These are phyloP conservation scores for Fraxinus dipetala DNA, from an alignment of 305 asterid genomes.

Conservation along the genomic window DNA sequence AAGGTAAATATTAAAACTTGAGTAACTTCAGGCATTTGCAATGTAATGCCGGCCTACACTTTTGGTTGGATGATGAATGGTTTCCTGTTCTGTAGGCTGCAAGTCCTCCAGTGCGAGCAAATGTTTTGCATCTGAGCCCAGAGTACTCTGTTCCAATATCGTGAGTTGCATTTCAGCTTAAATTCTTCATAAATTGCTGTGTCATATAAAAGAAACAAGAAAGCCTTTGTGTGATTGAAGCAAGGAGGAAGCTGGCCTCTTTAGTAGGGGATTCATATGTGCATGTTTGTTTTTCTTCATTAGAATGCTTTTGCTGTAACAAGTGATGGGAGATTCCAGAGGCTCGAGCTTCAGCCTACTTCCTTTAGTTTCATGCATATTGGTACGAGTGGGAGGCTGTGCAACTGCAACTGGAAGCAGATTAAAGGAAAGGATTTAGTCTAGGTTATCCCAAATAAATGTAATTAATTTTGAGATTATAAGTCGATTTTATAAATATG, in stretches of 20 bases:
- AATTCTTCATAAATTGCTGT: neutral
- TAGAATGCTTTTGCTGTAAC: neutral
- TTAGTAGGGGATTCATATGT: neutral
- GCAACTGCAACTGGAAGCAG: neutral
- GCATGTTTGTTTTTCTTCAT: neutral
- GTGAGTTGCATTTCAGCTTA: conserved; percentile 47
- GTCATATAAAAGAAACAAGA: neutral
- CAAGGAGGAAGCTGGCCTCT: neutral
- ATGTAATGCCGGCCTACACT: conserved; percentile 1
- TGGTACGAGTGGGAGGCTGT: neutral
- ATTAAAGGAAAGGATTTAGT: neutral
- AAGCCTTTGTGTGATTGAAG: neutral
- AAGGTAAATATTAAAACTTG: conserved; percentile 41
- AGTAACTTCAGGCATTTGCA: neutral
- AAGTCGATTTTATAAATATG: neutral
- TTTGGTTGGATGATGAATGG: conserved; percentile 9
- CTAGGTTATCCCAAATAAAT: neutral
- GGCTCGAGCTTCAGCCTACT: neutral
- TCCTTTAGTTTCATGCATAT: neutral
- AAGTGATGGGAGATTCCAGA: neutral
- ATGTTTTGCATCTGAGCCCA: conserved; percentile 68
- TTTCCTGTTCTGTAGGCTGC: conserved; percentile 52
- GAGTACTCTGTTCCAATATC: conserved; percentile 68
- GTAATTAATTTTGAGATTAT: neutral
- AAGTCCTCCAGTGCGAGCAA: conserved; percentile 92